Evolutionary conservation across 768 basidiomycete genomes (phyloP).

Genomic region (Serendipita sp.): DNA sequence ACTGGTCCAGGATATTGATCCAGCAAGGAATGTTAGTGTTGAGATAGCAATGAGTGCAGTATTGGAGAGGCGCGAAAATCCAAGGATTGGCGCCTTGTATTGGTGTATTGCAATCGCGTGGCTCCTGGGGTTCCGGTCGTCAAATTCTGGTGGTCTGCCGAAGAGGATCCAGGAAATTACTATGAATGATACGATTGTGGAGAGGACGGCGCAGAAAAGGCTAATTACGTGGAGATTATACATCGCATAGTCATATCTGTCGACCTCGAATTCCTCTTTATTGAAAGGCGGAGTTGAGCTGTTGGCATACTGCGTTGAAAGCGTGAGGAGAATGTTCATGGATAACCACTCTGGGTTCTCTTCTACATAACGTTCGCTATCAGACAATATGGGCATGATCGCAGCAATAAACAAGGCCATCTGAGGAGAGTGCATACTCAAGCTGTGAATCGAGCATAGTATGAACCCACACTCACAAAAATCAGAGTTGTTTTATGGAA

Average conservation of each 20-base stretch:
- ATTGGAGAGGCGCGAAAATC: too few species aligned
- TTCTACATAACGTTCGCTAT: neutral
- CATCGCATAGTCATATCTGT: neutral
- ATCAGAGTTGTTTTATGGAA: neutral
- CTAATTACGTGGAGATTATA: neutral
- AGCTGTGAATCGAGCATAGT: neutral
- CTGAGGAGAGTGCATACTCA: neutral
- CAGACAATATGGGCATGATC: neutral
- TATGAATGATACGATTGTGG: too few species aligned
- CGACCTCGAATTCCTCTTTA: neutral
- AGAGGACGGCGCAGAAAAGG: too few species aligned
- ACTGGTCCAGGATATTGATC: too few species aligned
- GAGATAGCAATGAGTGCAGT: too few species aligned
- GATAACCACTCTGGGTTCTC: neutral
- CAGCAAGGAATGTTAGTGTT: too few species aligned
- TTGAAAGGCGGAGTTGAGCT: neutral
- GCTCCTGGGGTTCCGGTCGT: too few species aligned
- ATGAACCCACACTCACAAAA: neutral
- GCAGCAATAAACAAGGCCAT: neutral
- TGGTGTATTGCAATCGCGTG: too few species aligned
- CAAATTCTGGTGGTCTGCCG: too few species aligned
- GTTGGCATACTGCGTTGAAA: neutral
- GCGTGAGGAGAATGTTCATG: neutral
- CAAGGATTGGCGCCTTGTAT: too few species aligned
- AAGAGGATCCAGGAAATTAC: too few species aligned